Conservation (phyloP, 305 asterid species). For the Salvia sclarea region DNA sequence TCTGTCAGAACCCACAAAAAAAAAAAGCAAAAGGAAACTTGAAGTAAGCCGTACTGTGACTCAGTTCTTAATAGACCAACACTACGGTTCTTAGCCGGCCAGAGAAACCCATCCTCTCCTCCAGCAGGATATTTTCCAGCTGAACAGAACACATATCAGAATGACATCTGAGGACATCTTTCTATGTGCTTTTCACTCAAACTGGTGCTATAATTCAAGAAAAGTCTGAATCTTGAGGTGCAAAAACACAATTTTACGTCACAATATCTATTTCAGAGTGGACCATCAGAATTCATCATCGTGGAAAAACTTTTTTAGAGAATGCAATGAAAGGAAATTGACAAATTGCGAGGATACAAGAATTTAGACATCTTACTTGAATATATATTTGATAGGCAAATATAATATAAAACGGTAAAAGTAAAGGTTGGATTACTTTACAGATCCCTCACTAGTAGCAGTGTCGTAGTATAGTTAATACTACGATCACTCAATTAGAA, state of each 20-base stretch:
- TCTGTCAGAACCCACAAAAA: neutral
- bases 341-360: neutral
- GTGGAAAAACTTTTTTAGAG: neutral
- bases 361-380: neutral
- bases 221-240: slow-evolving; percentile 12
- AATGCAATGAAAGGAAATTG: neutral
- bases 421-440: neutral
- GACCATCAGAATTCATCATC: neutral
- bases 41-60: neutral
- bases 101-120: slow-evolving; percentile 14
- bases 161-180: slow-evolving; percentile 19
- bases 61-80: neutral
- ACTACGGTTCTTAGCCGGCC: neutral
- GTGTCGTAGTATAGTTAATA: neutral
- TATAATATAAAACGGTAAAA: neutral
- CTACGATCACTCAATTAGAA: neutral
- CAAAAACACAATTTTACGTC: slow-evolving; percentile 1
- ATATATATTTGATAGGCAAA: neutral
- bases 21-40: neutral
- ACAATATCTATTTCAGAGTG: neutral
- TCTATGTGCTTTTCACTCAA: neutral
- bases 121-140: slow-evolving; percentile 7
- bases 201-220: neutral
- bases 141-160: slow-evolving; percentile 17
- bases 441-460: slow-evolving; percentile 1